Evolutionary conservation across 192 early-diverging fungal species (phyloP).

Genomic region (Chytriomyces sp.): DNA sequence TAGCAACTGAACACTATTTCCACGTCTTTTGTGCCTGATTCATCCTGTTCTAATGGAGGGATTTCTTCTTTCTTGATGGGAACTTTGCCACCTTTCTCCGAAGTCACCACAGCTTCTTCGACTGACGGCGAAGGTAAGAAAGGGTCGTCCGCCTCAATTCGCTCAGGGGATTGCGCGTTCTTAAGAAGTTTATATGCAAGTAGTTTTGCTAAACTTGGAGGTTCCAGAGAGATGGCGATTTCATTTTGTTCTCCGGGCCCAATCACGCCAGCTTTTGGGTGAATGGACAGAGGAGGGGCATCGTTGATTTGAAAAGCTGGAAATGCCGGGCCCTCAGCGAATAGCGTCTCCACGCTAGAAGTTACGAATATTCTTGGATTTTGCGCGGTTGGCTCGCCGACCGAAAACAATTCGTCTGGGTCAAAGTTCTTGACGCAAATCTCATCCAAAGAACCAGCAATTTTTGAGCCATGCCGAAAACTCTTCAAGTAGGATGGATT

Average conservation of each 20-base stretch:
- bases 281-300: slow-evolving; percentile 12
- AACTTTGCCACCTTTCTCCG: background rate
- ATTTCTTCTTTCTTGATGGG: slow-evolving; percentile 2
- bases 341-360: background rate
- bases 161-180: background rate
- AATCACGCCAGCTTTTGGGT: slow-evolving; percentile 22
- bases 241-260: slow-evolving; percentile 28
- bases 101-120: background rate
- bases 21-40: background rate
- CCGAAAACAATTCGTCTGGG: slow-evolving; percentile 5
- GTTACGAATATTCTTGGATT: slow-evolving; percentile 30
- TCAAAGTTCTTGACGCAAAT: slow-evolving; percentile 8
- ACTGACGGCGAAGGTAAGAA: background rate
- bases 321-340: background rate
- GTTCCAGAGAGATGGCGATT: background rate
- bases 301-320: slow-evolving; percentile 14
- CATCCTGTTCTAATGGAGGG: background rate
- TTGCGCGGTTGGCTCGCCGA: background rate
- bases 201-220: slow-evolving; percentile 16
- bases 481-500: slow-evolving; percentile 8
- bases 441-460: background rate
- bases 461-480: background rate
- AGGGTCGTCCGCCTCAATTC: background rate
- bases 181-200: slow-evolving; percentile 11
- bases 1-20: background rate